phyloP scores from a whole-genome alignment of 2,329 filamentous ascomycete species.

The Chrysosporium queenslandicum region DNA sequence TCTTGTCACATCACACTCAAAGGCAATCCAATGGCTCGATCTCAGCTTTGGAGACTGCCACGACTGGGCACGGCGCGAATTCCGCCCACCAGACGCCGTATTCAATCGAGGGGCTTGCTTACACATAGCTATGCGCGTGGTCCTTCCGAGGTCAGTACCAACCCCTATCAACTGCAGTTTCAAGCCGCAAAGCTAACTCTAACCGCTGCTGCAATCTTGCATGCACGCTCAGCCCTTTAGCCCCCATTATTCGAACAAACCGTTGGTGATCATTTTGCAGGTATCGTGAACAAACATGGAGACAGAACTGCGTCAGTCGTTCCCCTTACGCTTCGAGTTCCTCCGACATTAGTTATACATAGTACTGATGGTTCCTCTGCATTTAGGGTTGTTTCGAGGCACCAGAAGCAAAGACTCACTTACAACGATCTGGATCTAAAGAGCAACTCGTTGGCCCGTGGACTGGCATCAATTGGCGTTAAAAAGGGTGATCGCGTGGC shows the following conservation, averaged over 20 bases:
- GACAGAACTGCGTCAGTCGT: conserved; percentile 45
- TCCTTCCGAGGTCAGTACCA: conserved; percentile 23
- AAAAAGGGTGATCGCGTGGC: conserved; percentile 75
- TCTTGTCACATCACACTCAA: neutral
- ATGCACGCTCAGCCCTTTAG: conserved; percentile 19
- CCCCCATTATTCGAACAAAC: conserved; percentile 41
- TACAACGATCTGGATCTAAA: conserved; percentile 64
- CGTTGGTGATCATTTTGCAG: conserved; percentile 38
- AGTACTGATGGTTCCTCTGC: conserved; percentile 8
- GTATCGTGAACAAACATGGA: conserved; percentile 36
- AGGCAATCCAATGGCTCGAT: conserved; percentile 2
- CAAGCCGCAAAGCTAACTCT: conserved; percentile 15
- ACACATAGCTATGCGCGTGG: conserved; percentile 27
- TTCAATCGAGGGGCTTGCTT: conserved; percentile 19
- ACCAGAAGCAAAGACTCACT: conserved; percentile 57
- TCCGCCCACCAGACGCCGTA: neutral
- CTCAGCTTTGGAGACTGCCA: conserved; percentile 6
- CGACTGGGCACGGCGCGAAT: neutral
- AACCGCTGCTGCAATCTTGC: conserved; percentile 8
- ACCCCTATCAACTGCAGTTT: conserved; percentile 11
- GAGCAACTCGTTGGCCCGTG: conserved; percentile 66
- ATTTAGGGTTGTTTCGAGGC: conserved; percentile 46
- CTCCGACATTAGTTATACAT: too few species aligned
- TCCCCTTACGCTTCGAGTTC: neutral
- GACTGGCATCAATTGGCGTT: conserved; percentile 60